A percentile compares a stretch with the other conserved stretches of the same genome.
These are phyloP conservation scores for Pleurotus pulmonarius DNA, from an alignment of 768 basidiomycete genomes.

Conservation along the genomic window DNA sequence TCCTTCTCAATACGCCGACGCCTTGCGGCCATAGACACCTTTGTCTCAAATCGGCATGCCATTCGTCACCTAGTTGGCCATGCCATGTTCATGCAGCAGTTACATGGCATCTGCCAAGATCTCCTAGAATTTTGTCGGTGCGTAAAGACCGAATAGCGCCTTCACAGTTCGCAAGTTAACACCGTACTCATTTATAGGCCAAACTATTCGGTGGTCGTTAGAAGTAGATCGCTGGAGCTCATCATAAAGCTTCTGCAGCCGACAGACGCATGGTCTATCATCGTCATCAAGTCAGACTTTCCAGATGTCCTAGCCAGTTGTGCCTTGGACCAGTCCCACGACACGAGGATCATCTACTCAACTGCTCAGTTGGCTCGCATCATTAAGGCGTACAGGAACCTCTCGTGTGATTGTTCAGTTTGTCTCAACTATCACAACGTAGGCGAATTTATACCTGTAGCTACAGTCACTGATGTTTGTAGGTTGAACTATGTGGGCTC, in stretches of 20 bases:
- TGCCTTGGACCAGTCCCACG: constrained; percentile 10
- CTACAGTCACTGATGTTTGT: background rate
- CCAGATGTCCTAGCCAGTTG: constrained; percentile 6
- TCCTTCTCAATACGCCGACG: background rate
- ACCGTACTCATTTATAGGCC: background rate
- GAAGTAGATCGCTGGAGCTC: background rate
- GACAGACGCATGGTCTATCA: background rate
- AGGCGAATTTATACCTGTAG: background rate
- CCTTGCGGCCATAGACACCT: background rate
- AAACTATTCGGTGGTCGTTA: background rate
- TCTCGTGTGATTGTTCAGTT: background rate
- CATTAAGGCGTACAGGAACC: background rate
- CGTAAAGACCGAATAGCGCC: background rate
- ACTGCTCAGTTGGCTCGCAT: background rate
- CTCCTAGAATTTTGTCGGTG: background rate
- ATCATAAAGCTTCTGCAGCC: constrained; percentile 5
- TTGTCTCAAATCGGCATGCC: background rate
- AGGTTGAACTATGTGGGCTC: background rate
- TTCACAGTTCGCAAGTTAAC: background rate
- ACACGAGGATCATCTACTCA: constrained; percentile 13
- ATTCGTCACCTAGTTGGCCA: background rate
- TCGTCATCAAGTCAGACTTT: constrained; percentile 10
- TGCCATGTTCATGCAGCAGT: background rate
- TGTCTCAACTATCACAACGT: background rate
- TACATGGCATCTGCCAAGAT: background rate